Conservation (phyloP, 2,329 filamentous ascomycete species). For the Neoscytalidium dimidiatum region DNA sequence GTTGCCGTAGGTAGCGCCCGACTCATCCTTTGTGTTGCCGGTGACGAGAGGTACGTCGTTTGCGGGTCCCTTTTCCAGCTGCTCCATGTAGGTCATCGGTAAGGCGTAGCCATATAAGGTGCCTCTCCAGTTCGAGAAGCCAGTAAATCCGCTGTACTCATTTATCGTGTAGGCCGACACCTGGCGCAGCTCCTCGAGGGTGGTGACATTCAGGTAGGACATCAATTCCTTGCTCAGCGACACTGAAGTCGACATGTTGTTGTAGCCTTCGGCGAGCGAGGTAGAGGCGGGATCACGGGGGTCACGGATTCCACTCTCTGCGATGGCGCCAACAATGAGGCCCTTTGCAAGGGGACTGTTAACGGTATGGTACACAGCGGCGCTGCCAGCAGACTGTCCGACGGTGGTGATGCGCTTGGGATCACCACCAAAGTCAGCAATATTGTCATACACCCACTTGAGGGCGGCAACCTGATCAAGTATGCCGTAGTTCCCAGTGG, state of each 20-base stretch:
- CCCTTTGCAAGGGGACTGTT: slow-evolving; percentile 30
- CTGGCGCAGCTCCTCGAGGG: slow-evolving; percentile 15
- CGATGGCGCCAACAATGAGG: slow-evolving; percentile 29
- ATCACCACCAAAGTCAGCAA: slow-evolving; percentile 37
- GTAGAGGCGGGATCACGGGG: slow-evolving; percentile 26
- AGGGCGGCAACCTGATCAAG: slow-evolving; percentile 34
- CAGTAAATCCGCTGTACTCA: not conserved
- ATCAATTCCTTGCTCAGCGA: slow-evolving; percentile 6
- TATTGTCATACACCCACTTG: slow-evolving; percentile 43
- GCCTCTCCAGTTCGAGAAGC: not conserved
- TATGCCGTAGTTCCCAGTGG: slow-evolving; percentile 32
- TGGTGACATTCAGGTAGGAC: slow-evolving; percentile 10
- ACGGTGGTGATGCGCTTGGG: slow-evolving; percentile 39
- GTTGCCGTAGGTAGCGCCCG: slow-evolving; percentile 26
- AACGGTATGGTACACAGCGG: slow-evolving; percentile 27
- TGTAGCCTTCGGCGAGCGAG: not conserved
- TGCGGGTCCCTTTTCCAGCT: slow-evolving; percentile 26
- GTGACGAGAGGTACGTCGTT: slow-evolving; percentile 34
- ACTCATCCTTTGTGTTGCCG: slow-evolving; percentile 34
- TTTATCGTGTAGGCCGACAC: not conserved
- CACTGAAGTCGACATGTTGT: slow-evolving; percentile 3
- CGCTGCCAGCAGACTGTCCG: slow-evolving; percentile 29
- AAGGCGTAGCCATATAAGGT: slow-evolving; percentile 25
- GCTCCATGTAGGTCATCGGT: slow-evolving; percentile 30
- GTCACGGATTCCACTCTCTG: slow-evolving; percentile 28